These are phyloP conservation scores for Parasarocladium wereldwijsianum DNA, from an alignment of 2,329 filamentous ascomycete species.

Conservation along the genomic window DNA sequence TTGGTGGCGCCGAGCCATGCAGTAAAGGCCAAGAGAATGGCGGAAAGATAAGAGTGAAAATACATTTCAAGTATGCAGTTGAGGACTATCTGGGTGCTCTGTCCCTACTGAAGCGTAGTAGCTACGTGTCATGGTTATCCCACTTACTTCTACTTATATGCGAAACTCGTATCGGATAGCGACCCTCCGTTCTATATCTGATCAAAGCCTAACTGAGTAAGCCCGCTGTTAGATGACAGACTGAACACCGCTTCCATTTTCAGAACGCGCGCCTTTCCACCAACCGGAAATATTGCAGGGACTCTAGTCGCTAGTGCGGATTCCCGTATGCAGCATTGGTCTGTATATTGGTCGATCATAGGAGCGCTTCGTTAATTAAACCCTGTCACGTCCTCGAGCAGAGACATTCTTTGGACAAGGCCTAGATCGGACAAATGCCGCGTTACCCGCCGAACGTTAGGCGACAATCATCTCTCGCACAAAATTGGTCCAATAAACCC, in stretches of 20 bases:
- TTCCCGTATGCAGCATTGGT: background rate
- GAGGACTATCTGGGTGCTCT: background rate
- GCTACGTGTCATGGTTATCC: background rate
- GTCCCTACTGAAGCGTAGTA: background rate
- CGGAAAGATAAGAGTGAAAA: slow-evolving; percentile 10
- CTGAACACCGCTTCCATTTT: background rate
- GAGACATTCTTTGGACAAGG: too few species aligned
- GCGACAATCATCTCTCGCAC: too few species aligned
- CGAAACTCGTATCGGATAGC: background rate
- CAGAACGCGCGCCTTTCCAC: background rate
- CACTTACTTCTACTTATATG: background rate
- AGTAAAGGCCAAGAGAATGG: slow-evolving; percentile 33
- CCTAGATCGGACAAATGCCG: background rate
- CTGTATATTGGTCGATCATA: background rate
- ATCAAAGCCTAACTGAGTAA: background rate
- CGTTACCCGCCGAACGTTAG: background rate
- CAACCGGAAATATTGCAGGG: background rate
- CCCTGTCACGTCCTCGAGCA: background rate
- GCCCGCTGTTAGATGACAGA: background rate
- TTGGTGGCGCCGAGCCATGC: slow-evolving; percentile 34
- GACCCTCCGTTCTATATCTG: background rate
- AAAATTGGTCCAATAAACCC: too few species aligned
- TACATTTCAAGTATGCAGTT: background rate
- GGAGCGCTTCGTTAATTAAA: background rate
- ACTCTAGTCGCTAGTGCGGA: background rate